phyloP scores from a whole-genome alignment of 306 rosid species.

The Cicer cuneatum region DNA sequence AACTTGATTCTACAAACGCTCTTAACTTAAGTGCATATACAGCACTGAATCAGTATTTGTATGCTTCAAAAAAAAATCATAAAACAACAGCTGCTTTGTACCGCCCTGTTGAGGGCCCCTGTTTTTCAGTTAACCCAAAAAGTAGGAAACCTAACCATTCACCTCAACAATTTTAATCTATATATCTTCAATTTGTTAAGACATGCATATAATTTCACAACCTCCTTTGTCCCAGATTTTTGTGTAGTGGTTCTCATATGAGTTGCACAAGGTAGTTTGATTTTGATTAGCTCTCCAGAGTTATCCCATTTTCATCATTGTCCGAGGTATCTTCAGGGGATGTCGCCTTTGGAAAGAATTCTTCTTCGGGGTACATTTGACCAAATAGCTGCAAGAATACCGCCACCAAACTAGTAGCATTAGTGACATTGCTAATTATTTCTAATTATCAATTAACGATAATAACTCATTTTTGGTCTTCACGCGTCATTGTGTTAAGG shows the following conservation, averaged over 20 bases:
- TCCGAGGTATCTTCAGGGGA: conserved; percentile 50
- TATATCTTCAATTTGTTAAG: conserved; percentile 22
- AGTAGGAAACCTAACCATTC: not conserved
- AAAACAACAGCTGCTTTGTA: not conserved
- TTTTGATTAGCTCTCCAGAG: conserved; percentile 46
- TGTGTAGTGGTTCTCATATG: conserved; percentile 6
- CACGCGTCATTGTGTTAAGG: not conserved
- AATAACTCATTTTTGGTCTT: not conserved
- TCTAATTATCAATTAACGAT: not conserved
- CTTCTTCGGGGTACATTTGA: conserved; percentile 57
- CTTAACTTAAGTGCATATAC: conserved; percentile 3
- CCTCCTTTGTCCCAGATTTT: conserved; percentile 32
- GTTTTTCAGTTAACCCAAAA: conserved; percentile 9
- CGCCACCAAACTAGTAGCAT: conserved; percentile 42
- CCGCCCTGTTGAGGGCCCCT: not conserved
- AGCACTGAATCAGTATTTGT: conserved; percentile 30
- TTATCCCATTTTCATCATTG: conserved; percentile 50
- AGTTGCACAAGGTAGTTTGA: conserved; percentile 29
- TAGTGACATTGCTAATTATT: conserved; percentile 3
- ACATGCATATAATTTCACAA: conserved; percentile 23
- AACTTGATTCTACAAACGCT: conserved; percentile 29
- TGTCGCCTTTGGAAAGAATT: conserved; percentile 53
- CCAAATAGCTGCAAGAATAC: conserved; percentile 52
- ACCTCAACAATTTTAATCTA: conserved; percentile 13
- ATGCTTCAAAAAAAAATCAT: conserved; percentile 12